phyloP scores from a whole-genome alignment of 352 stramenopile genomes.

The Phytophthora hybrid region DNA sequence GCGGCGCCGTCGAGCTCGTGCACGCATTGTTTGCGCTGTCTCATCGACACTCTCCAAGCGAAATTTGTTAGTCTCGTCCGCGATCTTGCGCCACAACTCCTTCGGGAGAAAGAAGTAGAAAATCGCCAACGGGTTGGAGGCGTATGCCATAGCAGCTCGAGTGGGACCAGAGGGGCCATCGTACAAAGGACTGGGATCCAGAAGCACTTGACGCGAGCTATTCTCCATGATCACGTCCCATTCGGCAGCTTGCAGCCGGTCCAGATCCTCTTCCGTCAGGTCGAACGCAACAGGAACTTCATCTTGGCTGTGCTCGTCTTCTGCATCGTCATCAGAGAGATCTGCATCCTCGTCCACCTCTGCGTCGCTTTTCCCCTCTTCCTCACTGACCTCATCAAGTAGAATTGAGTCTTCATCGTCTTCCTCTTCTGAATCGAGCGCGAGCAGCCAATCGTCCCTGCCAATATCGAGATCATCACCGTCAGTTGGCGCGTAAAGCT shows the following conservation, averaged over 20 bases:
- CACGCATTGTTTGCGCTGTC: neutral
- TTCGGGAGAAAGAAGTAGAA: conserved; percentile 9
- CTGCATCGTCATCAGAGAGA: no score
- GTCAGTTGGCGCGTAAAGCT: neutral
- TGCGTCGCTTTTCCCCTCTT: no score
- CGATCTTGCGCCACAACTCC: conserved; percentile 5
- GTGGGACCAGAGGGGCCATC: neutral
- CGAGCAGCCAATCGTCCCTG: neutral
- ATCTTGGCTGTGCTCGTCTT: neutral
- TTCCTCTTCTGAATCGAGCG: neutral
- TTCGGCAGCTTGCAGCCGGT: neutral
- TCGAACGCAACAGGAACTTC: conserved; percentile 5
- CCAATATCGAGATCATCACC: neutral
- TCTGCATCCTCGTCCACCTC: neutral
- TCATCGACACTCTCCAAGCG: neutral
- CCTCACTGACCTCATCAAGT: no score
- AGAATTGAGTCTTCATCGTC: neutral
- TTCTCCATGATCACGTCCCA: neutral
- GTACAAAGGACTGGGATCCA: neutral
- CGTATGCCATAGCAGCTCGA: conserved; percentile 1
- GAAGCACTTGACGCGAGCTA: neutral
- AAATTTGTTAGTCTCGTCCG: neutral
- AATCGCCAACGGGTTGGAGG: neutral
- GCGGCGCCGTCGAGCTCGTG: neutral
- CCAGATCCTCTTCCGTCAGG: neutral